These are phyloP conservation scores for Hypoxylon sp. DNA, from an alignment of 2,329 filamentous ascomycete genomes.

Conservation along the genomic window DNA sequence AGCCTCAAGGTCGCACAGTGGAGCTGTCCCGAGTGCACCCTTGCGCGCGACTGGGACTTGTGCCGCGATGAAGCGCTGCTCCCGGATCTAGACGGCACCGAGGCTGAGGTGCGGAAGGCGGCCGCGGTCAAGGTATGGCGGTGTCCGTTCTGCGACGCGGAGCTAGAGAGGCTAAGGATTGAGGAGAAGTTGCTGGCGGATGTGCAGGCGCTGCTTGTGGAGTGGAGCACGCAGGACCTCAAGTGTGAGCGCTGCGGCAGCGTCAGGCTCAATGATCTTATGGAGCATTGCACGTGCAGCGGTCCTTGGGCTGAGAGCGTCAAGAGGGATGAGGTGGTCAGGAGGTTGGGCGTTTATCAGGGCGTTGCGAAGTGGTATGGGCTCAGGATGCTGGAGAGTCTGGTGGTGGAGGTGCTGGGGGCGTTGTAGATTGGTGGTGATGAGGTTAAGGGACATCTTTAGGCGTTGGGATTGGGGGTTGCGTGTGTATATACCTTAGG, in stretches of 20 bases:
- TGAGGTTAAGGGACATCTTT: neutral
- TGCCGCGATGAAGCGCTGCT: slow-evolving; percentile 90
- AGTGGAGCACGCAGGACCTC: slow-evolving; percentile 91
- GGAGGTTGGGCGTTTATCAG: slow-evolving; percentile 75
- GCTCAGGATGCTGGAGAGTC: slow-evolving; percentile 82
- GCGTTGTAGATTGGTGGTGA: slow-evolving; percentile 33
- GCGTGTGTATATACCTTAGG: neutral
- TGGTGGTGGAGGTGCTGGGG: slow-evolving; percentile 74
- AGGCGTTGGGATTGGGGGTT: neutral
- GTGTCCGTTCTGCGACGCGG: slow-evolving; percentile 80
- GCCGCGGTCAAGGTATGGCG: slow-evolving; percentile 70
- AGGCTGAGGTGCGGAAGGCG: slow-evolving; percentile 41
- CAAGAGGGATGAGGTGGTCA: slow-evolving; percentile 74
- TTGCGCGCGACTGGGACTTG: slow-evolving; percentile 88
- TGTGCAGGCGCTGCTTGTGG: slow-evolving; percentile 79
- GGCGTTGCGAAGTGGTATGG: slow-evolving; percentile 84
- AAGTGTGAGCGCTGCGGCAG: slow-evolving; percentile 81
- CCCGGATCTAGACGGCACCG: slow-evolving; percentile 59
- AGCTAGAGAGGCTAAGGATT: slow-evolving; percentile 82
- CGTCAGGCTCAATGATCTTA: slow-evolving; percentile 89
- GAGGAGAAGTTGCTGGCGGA: slow-evolving; percentile 86
- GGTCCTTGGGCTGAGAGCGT: slow-evolving; percentile 85
- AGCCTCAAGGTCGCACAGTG: slow-evolving; percentile 80
- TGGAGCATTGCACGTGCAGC: slow-evolving; percentile 95
- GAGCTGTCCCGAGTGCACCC: slow-evolving; percentile 90